These are phyloP conservation scores for Fraxinus baroniana DNA, from an alignment of 305 asterid genomes.

Conservation along the genomic window DNA sequence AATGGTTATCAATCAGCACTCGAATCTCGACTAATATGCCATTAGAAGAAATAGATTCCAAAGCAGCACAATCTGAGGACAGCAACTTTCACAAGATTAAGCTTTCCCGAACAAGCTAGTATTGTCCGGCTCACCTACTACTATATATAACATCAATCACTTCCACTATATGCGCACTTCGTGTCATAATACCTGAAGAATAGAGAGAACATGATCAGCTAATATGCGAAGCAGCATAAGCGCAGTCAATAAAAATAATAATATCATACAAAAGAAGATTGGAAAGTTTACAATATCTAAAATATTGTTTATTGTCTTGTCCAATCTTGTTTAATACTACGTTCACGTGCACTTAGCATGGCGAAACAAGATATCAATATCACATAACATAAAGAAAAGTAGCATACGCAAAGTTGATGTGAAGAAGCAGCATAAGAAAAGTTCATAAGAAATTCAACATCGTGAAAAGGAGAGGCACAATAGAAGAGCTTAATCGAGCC, in stretches of 20 bases:
- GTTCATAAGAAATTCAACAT: not conserved
- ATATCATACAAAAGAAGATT: not conserved
- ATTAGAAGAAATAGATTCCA: constrained; percentile 20
- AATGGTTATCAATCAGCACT: constrained; percentile 16
- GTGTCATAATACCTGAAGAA: constrained; percentile 1
- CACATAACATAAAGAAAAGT: not conserved
- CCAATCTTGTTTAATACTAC: not conserved
- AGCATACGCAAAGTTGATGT: not conserved
- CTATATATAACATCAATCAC: constrained; percentile 1
- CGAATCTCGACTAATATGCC: constrained; percentile 8
- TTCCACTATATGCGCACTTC: not conserved
- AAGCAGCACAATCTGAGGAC: constrained; percentile 22
- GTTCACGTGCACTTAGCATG: not conserved
- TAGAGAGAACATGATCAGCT: not conserved
- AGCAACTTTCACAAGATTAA: not conserved
- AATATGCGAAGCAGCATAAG: not conserved
- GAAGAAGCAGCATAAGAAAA: not conserved
- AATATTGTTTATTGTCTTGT: not conserved
- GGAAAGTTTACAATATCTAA: not conserved
- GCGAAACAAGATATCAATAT: not conserved
- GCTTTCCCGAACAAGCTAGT: not conserved
- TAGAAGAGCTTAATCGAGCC: not conserved
- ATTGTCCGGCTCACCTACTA: constrained; percentile 5
- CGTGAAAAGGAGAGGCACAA: not conserved
- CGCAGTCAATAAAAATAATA: not conserved